Evolutionary conservation across 495 filamentous ascomycete species (phyloP), one percentile per base, ranked within the genome.

Genomic region (Lasiosphaeria ovina): DNA sequence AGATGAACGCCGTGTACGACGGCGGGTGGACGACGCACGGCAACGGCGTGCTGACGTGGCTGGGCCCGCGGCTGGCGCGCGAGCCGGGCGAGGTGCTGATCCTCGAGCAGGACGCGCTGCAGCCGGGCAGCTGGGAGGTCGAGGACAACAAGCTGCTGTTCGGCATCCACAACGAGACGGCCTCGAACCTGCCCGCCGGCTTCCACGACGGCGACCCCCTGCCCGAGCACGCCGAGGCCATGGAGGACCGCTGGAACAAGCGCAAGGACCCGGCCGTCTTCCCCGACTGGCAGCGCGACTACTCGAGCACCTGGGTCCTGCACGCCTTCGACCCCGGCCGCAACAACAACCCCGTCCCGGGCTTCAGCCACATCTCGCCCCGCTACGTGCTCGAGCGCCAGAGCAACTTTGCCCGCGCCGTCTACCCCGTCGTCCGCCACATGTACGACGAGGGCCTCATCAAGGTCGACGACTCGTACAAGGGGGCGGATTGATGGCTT

Each of bases 101-200:
- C 38, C 35, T 69, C n/a, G 66, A 64, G 11, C 63, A 54, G 40
- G 55, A 69, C 38, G 60, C 60, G 16, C 58, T 66, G 14, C 47
- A 61, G 52, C 66, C 66, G 24, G 44, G 60, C 2, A 58, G 63
- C 51, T 69, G 66, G 66, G 24, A 54, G 35, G 17, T 24, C 0
- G 38, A 44, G 7, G 58, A 69, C 44, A 59, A 55, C 5, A 52
- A 51, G 4, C 1, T 0, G 31, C 52, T 69, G 53, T 63, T 77
- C 64, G 59, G 77, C 75, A 5, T 78, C 69, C 33, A 73, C 49
- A 64, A 82, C 79, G 74, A 59, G 24, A 57, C 38, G 12, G 17
- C 10, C 49, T 66, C 55, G 32, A 63, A 61, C 48, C 51, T 67
- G 17, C 5, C 58, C 11, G 45, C 9, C 0, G 16, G 12, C 8